Base-by-base conservation (phyloP, 2,329 filamentous ascomycete species). In the Alternaria rosae region DNA sequence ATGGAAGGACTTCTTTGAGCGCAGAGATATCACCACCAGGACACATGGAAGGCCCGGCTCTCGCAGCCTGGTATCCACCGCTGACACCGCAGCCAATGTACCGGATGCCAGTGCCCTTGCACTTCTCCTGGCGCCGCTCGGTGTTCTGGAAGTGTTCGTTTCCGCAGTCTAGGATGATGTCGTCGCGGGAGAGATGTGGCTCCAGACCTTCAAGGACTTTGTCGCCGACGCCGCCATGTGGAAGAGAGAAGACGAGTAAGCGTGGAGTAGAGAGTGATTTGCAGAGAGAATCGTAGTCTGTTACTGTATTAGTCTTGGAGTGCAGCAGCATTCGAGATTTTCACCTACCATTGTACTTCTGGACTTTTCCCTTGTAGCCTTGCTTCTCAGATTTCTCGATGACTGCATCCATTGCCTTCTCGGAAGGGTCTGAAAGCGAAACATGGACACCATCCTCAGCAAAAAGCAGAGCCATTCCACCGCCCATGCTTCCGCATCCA, bases 1-100 rank as follows among this genome's bases (percentile, higher is more conserved):
- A 79, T 1, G 90, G 89, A 65, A 92, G 80, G 0, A 89, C 82
- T 15, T 84, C 79, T 12, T 88, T 83, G 3, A 92, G 72, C 0
- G 84, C 86, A 64, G 85, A 82, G 7, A 83, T 78, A 66, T 88
- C 85, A 6, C 88, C 89, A 5, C 88, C 87, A 3, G 88, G 89
- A 44, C 87, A 90, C 78, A 92, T 85, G n/a, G 86, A 89, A 0
- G 89, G 89, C 0, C 89, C 90, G 42, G 84, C 82, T 42, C 88
- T 82, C 2, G 89, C 89, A 48, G 87, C 86, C 71, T 91, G 89
- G 72, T 91, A 91, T 0, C 89, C 90, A 9, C 89, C 89, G 41
- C 85, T 89, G 1, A 92, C 88, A 35, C 90, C 90, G 73, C 87
- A 87, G 3, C 89, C 89, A 56, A 92, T 84, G 75, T 89, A 92